Evolutionary conservation across 768 basidiomycete species (phyloP).

Genomic region (Candolleomyces efflorescens): DNA sequence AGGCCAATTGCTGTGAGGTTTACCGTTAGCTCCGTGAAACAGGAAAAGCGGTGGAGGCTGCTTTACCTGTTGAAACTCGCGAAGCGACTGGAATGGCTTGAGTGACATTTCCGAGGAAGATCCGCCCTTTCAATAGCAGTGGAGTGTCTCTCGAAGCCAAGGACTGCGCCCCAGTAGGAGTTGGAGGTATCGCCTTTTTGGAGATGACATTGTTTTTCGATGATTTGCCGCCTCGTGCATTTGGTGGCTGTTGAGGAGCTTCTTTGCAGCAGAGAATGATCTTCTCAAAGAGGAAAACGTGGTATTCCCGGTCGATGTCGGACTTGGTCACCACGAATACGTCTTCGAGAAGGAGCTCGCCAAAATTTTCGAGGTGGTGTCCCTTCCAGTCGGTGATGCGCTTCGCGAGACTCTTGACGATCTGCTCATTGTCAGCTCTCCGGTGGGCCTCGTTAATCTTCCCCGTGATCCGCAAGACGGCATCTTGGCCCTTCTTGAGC

Average conservation of each 20-base stretch:
- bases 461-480: conserved; percentile 90
- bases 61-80: conserved; percentile 53
- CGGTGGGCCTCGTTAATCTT: conserved; percentile 95
- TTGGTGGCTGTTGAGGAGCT: conserved; percentile 52
- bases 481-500: conserved; percentile 76
- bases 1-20: conserved; percentile 39
- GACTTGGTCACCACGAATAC: conserved; percentile 95
- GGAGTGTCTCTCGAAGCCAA: conserved; percentile 71
- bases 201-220: conserved; percentile 86
- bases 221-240: conserved; percentile 45
- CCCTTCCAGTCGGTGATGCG: conserved; percentile 99
- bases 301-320: conserved; percentile 95
- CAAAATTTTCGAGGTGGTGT: conserved; percentile 92
- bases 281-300: conserved; percentile 98
- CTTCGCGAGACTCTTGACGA: conserved; percentile 77
- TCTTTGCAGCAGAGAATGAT: conserved; percentile 99
- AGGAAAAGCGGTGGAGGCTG: conserved; percentile 5
- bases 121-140: conserved; percentile 90
- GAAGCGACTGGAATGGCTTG: conserved; percentile 61
- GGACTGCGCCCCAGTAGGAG: conserved; percentile 42
- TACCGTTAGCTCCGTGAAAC: conserved; percentile 1
- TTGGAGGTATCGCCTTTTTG: conserved; percentile 68
- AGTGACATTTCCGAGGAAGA: conserved; percentile 95
- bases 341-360: conserved; percentile 91
- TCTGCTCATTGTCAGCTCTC: conserved; percentile 85